Evolutionary conservation across 805 yeast species (phyloP).

Genomic region (Saccharomycopsis sp.): DNA sequence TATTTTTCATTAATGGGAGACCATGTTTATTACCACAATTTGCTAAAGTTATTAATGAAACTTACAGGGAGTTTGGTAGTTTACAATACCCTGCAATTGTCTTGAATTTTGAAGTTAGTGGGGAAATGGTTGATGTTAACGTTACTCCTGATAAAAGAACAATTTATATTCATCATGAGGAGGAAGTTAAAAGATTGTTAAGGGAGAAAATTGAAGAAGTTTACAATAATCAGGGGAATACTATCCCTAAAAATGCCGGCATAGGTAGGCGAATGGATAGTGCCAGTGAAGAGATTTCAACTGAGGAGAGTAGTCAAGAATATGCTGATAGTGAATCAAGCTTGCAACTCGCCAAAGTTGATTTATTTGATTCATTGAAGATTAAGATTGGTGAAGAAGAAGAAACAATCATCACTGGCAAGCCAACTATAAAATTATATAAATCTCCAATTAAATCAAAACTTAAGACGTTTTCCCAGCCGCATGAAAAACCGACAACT

Average conservation of each 20-base stretch:
- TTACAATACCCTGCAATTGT: conserved; percentile 69
- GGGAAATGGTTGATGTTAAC: conserved; percentile 65
- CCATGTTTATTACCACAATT: conserved; percentile 60
- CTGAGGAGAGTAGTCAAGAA: neutral
- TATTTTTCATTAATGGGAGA: conserved; percentile 63
- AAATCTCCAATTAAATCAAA: neutral
- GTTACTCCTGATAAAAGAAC: conserved; percentile 88
- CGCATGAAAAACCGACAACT: conserved; percentile 3
- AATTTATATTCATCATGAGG: conserved; percentile 62
- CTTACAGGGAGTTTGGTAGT: conserved; percentile 63
- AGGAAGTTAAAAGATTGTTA: conserved; percentile 23
- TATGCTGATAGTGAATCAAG: neutral
- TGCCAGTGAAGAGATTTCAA: neutral
- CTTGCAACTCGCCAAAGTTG: neutral
- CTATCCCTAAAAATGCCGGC: conserved; percentile 33
- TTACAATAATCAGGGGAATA: conserved; percentile 24
- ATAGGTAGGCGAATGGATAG: neutral
- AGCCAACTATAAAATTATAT: no score
- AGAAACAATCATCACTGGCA: no score
- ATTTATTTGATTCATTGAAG: neutral
- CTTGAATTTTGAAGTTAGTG: conserved; percentile 48
- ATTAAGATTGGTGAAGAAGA: conserved; percentile 6
- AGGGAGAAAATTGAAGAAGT: conserved; percentile 2
- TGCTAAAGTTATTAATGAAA: conserved; percentile 58
- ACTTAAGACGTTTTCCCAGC: neutral